Conservation (phyloP, 2,329 filamentous ascomycete species). For the Fusarium mangiferae region DNA sequence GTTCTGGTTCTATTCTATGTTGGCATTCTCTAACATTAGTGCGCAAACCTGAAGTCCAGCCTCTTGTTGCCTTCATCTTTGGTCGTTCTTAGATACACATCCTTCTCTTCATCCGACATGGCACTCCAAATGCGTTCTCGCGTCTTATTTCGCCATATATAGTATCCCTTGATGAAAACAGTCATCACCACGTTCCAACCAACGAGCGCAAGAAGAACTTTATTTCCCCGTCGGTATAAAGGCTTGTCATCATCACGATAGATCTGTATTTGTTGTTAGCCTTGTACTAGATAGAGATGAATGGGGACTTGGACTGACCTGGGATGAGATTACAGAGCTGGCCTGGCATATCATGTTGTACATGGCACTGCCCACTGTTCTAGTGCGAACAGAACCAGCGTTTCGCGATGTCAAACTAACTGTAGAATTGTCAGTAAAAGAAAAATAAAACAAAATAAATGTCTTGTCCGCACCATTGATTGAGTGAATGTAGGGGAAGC, state of each 20-base stretch:
- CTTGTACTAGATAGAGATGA: fast-evolving
- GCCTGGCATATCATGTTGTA: constrained; percentile 61
- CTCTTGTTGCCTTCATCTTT: constrained; percentile 58
- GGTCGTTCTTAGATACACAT: constrained; percentile 50
- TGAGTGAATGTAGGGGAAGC: constrained; percentile 47
- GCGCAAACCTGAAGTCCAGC: constrained; percentile 56
- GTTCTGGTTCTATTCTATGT: neutral
- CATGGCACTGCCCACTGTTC: constrained; percentile 66
- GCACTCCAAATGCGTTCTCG: constrained; percentile 58
- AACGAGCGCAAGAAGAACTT: constrained; percentile 59
- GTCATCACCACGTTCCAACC: constrained; percentile 61
- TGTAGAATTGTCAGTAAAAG: constrained; percentile 29
- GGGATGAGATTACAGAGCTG: constrained; percentile 46
- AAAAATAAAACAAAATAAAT: fast-evolving
- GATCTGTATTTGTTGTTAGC: constrained; percentile 32
- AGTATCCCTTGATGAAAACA: constrained; percentile 62
- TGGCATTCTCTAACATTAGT: constrained; percentile 27
- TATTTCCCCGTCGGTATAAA: constrained; percentile 57
- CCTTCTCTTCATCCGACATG: constrained; percentile 55
- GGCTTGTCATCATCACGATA: constrained; percentile 54
- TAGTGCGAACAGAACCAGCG: constrained; percentile 66
- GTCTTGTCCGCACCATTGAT: neutral
- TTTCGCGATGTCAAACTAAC: constrained; percentile 69
- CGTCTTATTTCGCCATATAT: constrained; percentile 58
- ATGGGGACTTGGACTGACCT: constrained; percentile 21